Evolutionary conservation across 768 basidiomycete species (phyloP), one percentile per base, ranked within the genome.

Genomic region (Kwoniella shandongensis): DNA sequence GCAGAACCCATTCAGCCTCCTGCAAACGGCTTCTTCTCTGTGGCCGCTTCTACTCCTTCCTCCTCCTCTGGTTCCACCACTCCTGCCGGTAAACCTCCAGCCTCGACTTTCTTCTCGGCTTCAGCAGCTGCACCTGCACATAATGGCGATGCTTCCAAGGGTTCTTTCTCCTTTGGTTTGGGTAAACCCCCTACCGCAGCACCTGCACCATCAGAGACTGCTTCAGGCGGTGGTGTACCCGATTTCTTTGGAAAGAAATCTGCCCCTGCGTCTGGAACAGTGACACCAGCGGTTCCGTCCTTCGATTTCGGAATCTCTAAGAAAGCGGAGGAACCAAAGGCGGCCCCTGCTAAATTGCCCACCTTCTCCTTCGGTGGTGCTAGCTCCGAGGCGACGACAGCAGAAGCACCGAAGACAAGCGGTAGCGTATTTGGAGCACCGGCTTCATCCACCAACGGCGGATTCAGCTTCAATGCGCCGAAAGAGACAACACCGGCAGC

Each of bases 181-280:
- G 61, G 61, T 45, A 51, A 62, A 51, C 61, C 61, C 3, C 25
- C 59, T 7, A 23, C 59, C 10, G 25, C 53, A 8, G 12, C 53
- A 18, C 3, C 20, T 10, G 26, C 18, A 2, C n/a, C 50, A 11
- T 30, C 18, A 22, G 41, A 17, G 7, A 13, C 51, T 18, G 26
- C 39, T 3, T 32, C 40, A 8, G 39, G 13, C 26, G 38, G 30
- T 38, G 61, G 35, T 17, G 46, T 62, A 17, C 61, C 61, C 4
- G 51, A 62, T 30, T 62, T 62, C 42, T 62, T 62, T 15, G 61
- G 61, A 4, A 49, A 49, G 32, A 57, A 57, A 38, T 50, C 51
- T 7, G 45, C 56, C 2, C 56, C 55, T 18, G 27, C 59, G 0
- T 62, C 61, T 10, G 61, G 61, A 25, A 57, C 63, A 13, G n/a